These are phyloP conservation scores for Lichtheimia ramosa DNA, from an alignment of 371 early-diverging fungal species.

Conservation along the genomic window DNA sequence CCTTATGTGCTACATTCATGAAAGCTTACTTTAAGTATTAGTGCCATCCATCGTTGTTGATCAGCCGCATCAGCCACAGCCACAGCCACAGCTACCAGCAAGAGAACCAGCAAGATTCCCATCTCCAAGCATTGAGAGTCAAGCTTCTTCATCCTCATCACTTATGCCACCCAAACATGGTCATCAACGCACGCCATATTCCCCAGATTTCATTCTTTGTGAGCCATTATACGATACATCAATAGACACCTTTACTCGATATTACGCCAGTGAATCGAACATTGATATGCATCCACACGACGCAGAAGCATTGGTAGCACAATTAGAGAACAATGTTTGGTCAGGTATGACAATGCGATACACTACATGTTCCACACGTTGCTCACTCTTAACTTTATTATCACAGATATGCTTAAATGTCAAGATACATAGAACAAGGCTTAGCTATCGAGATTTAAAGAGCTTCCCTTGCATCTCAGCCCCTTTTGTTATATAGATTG, in stretches of 20 bases:
- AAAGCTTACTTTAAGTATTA: neutral
- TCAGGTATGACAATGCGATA: slow-evolving; percentile 1
- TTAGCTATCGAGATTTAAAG: no score
- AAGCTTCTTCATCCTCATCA: no score
- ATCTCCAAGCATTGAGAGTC: slow-evolving; percentile 2
- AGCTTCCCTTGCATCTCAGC: no score
- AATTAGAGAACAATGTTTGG: neutral
- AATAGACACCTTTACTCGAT: slow-evolving; percentile 5
- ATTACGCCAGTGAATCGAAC: neutral
- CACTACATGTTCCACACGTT: no score
- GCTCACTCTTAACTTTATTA: no score
- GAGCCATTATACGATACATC: slow-evolving; percentile 6
- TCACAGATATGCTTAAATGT: no score
- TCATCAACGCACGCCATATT: no score
- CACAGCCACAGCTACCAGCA: neutral
- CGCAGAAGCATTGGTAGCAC: neutral
- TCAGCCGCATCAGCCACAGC: slow-evolving; percentile 7
- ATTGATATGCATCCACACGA: neutral
- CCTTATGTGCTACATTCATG: no score
- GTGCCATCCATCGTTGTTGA: slow-evolving; percentile 24
- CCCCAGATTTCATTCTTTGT: no score
- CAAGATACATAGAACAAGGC: no score
- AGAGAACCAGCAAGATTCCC: slow-evolving; percentile 9
- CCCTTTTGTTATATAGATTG: no score
- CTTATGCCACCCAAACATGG: no score